A percentile compares a stretch with the other conserved stretches of the same genome.
These are phyloP conservation scores for Brassica incana DNA, from an alignment of 345 rosid species.

Conservation along the genomic window DNA sequence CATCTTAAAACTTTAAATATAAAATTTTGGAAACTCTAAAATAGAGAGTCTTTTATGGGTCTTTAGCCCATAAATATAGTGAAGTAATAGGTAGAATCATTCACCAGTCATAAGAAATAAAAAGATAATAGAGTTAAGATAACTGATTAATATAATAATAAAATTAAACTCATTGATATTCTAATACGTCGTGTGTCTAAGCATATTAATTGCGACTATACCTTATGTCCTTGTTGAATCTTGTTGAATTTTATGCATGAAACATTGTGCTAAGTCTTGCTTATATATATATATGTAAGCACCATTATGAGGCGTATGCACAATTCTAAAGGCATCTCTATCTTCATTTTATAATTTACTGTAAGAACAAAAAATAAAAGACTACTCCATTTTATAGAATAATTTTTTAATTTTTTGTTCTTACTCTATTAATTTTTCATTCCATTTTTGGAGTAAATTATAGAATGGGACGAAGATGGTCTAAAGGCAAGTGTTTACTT, in stretches of 20 bases:
- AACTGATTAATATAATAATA: background rate
- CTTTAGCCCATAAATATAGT: background rate
- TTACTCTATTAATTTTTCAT: no score
- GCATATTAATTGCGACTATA: slow-evolving; percentile 27
- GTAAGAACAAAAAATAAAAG: no score
- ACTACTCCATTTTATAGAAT: no score
- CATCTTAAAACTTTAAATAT: no score
- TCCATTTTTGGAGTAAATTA: no score
- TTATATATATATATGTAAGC: background rate
- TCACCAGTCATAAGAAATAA: background rate
- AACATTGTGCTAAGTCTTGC: slow-evolving; percentile 20
- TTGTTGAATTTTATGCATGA: slow-evolving; percentile 38
- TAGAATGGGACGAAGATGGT: no score
- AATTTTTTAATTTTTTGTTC: no score
- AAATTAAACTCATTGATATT: slow-evolving; percentile 3
- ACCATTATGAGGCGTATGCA: slow-evolving; percentile 13
- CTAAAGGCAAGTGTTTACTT: background rate
- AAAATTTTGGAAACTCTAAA: no score
- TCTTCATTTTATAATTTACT: no score
- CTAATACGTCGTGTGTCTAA: slow-evolving; percentile 19
- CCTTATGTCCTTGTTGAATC: slow-evolving; percentile 37
- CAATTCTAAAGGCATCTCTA: background rate
- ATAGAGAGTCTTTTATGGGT: background rate
- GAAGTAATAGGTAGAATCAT: background rate
- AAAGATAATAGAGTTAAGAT: background rate